Base-by-base conservation (phyloP, 2,329 filamentous ascomycete genomes). In the Fusarium armeniacum region DNA sequence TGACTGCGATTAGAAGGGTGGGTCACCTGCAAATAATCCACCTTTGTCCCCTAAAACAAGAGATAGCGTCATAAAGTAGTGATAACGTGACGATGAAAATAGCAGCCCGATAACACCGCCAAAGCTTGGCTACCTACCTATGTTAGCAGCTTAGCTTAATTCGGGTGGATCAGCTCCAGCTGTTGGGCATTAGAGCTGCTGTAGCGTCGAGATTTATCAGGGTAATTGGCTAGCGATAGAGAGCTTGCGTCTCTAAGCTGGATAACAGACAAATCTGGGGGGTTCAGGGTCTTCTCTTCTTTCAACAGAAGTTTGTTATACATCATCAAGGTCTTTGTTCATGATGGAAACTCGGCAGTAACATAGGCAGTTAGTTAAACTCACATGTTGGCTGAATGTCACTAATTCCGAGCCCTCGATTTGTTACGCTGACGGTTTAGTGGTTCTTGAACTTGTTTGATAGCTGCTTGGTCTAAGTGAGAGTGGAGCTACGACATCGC, bases 51-150 rank as follows among this genome's bases (percentile, higher is more conserved):
- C 32, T 51, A 13, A 24, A 65, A 60, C 36, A 32, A 44, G 52
- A 70, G 56, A 69, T 70, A 71, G 67, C 67, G 67, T 70, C 67
- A 71, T 69, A 58, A 35, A 44, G 53, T 26, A 40, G 44, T 50
- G 60, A 55, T 69, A 65, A 71, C 68, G 68, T 70, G 64, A 71
- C 64, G 47, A 33, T 56, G 41, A 44, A 52, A 60, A 58, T 46
- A 40, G 26, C 50, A 57, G 52, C 38, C 45, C 44, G 63, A 71
- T 65, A 68, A 68, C 62, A 70, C 33, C 57, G 47, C 49, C 35
- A 52, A 52, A 41, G 24, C 35, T 52, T 52, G 49, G 49, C 35
- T 40, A 28, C 24, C 24, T 26, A 26, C 24, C 24, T 26, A 26
- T 10, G 6, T 18, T 36, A 16, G 36, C 36, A 40, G 36, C 36